Conservation (phyloP, 2,329 filamentous ascomycete species). For the Colletotrichum echinochloae region DNA sequence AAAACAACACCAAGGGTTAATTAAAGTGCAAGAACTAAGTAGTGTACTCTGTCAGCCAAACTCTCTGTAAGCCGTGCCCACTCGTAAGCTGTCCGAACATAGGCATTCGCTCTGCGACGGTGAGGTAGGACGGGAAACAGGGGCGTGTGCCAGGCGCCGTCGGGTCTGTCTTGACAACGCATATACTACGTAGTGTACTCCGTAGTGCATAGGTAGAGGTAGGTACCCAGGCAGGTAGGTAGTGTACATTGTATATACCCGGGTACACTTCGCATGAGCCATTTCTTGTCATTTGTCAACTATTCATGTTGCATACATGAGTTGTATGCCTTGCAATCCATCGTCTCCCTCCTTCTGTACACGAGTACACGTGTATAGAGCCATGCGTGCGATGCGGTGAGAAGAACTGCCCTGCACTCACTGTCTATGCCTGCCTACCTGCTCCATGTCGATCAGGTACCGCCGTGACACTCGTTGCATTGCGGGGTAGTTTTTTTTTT, state of each 20-base stretch:
- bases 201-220: no score
- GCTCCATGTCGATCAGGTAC: slow-evolving; percentile 21
- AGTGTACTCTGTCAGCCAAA: not conserved
- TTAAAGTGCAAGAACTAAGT: not conserved
- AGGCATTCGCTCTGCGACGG: not conserved
- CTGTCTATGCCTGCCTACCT: no score
- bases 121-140: not conserved
- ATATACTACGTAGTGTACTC: no score
- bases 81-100: not conserved
- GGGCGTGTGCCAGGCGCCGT: not conserved
- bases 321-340: not conserved
- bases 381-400: not conserved
- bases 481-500: slow-evolving; percentile 17
- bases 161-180: not conserved
- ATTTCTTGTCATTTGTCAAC: not conserved
- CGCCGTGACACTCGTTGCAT: not conserved
- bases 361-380: not conserved
- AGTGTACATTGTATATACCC: not conserved
- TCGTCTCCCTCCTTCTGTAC: not conserved
- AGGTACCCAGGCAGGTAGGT: no score
- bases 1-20: not conserved
- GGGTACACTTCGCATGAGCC: not conserved
- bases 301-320: no score
- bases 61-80: not conserved
- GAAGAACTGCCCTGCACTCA: not conserved